These are phyloP conservation scores for Ceratocystis huliohia DNA, from an alignment of 2,329 filamentous ascomycete species.

Conservation along the genomic window DNA sequence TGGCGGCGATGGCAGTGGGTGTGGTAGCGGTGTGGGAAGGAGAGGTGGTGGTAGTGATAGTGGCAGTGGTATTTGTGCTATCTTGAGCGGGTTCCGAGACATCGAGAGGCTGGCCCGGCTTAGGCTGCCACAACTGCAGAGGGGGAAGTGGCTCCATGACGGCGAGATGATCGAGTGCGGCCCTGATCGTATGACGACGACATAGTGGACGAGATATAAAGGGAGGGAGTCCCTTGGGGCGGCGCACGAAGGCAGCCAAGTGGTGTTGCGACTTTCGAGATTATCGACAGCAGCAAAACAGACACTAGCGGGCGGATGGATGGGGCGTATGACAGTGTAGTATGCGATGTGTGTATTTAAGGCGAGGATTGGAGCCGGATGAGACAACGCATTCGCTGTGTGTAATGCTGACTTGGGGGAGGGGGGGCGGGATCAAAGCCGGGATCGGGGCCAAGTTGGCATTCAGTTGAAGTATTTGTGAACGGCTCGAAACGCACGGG, in stretches of 20 bases:
- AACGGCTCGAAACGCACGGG: too few species aligned
- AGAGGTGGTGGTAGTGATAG: too few species aligned
- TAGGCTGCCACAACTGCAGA: constrained; percentile 21
- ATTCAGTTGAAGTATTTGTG: too few species aligned
- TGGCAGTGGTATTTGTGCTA: neutral
- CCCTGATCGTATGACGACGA: constrained; percentile 21
- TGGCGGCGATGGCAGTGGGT: too few species aligned
- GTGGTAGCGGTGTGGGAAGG: too few species aligned
- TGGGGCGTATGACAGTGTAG: neutral
- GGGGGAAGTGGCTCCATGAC: constrained; percentile 21
- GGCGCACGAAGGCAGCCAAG: constrained; percentile 19
- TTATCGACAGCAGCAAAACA: constrained; percentile 10
- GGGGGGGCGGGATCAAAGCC: neutral
- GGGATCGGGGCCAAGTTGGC: neutral
- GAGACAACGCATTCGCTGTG: neutral
- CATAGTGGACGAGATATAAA: constrained; percentile 19
- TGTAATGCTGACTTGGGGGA: neutral
- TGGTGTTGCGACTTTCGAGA: constrained; percentile 6
- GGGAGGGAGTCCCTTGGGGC: constrained; percentile 15
- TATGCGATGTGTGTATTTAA: neutral
- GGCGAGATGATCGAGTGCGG: constrained; percentile 20
- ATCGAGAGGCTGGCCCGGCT: constrained; percentile 20
- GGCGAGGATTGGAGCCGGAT: neutral
- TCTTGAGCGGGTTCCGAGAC: constrained; percentile 10
- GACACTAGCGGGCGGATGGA: neutral